phyloP scores from a whole-genome alignment of 106 monocot genomes.

The Ottelia alismoides region DNA sequence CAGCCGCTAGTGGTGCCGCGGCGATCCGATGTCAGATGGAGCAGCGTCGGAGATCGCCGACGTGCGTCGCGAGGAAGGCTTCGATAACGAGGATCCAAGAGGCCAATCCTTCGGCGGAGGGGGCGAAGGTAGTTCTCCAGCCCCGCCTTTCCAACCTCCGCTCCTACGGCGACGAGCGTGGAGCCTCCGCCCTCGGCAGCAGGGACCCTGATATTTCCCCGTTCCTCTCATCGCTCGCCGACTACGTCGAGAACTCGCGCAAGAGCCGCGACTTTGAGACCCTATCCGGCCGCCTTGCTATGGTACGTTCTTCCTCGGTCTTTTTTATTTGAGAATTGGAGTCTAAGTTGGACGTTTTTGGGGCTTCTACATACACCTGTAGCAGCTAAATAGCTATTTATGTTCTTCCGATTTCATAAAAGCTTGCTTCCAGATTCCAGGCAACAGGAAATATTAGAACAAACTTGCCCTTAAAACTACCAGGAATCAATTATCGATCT shows the following conservation, averaged over 20 bases:
- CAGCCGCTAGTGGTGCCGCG: no score
- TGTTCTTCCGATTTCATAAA: no score
- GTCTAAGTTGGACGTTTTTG: no score
- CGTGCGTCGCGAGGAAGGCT: no score
- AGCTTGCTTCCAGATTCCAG: no score
- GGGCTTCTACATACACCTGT: no score
- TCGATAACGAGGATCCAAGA: conserved; percentile 1
- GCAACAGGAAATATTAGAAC: no score
- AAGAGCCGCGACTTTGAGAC: conserved; percentile 89
- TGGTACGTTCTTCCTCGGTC: conserved; percentile 26
- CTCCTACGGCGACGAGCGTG: conserved; percentile 15
- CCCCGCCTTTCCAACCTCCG: conserved; percentile 32
- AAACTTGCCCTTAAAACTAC: no score
- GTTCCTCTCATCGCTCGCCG: conserved; percentile 76
- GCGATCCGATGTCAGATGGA: no score
- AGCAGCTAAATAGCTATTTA: no score
- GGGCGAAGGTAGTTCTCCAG: conserved; percentile 28
- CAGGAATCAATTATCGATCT: no score
- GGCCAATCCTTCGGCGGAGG: conserved; percentile 8
- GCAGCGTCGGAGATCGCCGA: no score
- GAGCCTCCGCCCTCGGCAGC: not conserved
- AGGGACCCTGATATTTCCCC: conserved; percentile 12
- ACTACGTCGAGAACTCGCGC: conserved; percentile 75
- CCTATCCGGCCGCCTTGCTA: conserved; percentile 88
- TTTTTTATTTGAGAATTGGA: not conserved